phyloP scores from a whole-genome alignment of 2,329 filamentous ascomycete species.

The Xylaria sp. region DNA sequence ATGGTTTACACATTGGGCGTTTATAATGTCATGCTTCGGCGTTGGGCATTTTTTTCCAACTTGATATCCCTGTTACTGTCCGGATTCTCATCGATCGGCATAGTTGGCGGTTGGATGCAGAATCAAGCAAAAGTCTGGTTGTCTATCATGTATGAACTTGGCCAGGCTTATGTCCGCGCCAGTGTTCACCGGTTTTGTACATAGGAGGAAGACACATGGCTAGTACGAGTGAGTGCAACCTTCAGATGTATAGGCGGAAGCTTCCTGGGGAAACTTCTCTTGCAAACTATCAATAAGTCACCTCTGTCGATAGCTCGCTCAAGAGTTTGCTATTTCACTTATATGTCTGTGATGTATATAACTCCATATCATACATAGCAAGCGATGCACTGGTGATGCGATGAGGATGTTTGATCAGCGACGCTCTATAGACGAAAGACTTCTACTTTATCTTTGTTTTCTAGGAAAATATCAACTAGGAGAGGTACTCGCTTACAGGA shows the following conservation, averaged over 20 bases:
- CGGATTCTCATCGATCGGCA: slow-evolving; percentile 15
- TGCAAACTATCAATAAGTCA: slow-evolving; percentile 23
- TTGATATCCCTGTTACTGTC: slow-evolving; percentile 36
- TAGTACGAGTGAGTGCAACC: slow-evolving; percentile 6
- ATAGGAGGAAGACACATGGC: slow-evolving; percentile 12
- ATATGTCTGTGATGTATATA: neutral
- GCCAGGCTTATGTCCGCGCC: slow-evolving; percentile 8
- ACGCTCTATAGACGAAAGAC: neutral
- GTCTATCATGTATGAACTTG: slow-evolving; percentile 16
- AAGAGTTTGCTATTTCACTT: neutral
- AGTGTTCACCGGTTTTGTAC: slow-evolving; percentile 26
- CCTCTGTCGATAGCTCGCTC: neutral
- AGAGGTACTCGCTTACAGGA: no score
- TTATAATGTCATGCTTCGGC: slow-evolving; percentile 36
- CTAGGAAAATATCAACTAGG: no score
- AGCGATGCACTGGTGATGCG: neutral
- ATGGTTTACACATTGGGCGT: slow-evolving; percentile 41
- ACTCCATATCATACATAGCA: neutral
- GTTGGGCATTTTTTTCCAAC: slow-evolving; percentile 21
- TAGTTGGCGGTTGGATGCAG: slow-evolving; percentile 28
- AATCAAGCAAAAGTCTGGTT: slow-evolving; percentile 8
- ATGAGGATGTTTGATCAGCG: neutral
- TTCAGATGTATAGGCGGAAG: neutral
- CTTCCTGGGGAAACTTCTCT: neutral
- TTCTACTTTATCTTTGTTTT: no score